Conservation (phyloP, 108 stramenopile species). For the Mediolabrus comicus region DNA sequence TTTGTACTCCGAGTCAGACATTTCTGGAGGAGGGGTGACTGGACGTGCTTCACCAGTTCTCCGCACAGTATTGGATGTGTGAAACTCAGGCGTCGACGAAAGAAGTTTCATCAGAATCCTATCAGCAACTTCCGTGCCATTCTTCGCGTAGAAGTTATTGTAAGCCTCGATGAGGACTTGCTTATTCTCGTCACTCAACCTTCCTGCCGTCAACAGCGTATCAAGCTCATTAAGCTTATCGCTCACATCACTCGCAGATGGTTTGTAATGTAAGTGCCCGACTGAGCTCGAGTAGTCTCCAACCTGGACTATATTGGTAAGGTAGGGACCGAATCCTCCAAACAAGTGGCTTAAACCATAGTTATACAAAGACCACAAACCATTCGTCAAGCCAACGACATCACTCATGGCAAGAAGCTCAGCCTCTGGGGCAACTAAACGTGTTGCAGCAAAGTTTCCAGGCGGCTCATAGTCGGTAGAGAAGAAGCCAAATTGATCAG, state of each 20-base stretch:
- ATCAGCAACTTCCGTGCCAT: slow-evolving; percentile 14
- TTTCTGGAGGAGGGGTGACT: neutral
- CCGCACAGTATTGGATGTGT: slow-evolving; percentile 22
- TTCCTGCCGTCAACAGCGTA: slow-evolving; percentile 51
- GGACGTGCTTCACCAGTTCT: neutral
- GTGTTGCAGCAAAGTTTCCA: slow-evolving; percentile 25
- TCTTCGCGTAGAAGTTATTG: neutral
- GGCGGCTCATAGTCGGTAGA: slow-evolving; percentile 31
- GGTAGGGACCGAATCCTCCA: neutral
- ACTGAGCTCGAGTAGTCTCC: slow-evolving; percentile 13
- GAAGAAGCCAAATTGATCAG: slow-evolving; percentile 47
- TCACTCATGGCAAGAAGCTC: slow-evolving; percentile 26
- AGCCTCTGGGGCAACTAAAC: slow-evolving; percentile 40
- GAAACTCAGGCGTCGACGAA: slow-evolving; percentile 46
- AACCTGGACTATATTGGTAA: neutral
- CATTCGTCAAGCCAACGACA: slow-evolving; percentile 13
- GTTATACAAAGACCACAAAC: neutral
- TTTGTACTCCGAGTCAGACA: slow-evolving; percentile 28
- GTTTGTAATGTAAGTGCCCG: neutral
- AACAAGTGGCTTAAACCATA: slow-evolving; percentile 15
- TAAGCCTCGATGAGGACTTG: slow-evolving; percentile 7
- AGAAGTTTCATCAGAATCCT: slow-evolving; percentile 42
- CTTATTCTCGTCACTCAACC: slow-evolving; percentile 21
- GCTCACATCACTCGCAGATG: neutral
- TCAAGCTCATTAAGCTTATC: slow-evolving; percentile 46